Percentiles rank a stretch among this genome's conserved stretches.
Conservation (phyloP, 345 rosid genomes). For the Nasturtium officinale region DNA sequence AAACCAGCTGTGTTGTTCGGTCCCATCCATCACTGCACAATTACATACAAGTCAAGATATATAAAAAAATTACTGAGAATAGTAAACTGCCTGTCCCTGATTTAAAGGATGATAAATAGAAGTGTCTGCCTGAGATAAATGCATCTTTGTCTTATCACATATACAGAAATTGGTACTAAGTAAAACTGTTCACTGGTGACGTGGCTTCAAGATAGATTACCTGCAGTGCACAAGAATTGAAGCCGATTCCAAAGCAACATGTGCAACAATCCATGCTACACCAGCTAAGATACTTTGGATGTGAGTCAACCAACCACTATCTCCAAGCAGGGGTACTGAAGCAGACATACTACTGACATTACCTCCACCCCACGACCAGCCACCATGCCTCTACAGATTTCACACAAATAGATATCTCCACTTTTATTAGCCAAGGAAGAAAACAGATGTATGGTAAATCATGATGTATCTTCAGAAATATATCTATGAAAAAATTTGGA, state of each 20-base stretch:
- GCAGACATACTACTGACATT: constrained; percentile 99
- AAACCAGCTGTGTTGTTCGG: constrained; percentile 93
- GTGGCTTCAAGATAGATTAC: constrained; percentile 46
- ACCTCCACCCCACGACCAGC: constrained; percentile 99
- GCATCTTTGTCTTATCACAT: constrained; percentile 22
- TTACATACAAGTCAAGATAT: constrained; percentile 23
- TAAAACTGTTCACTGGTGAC: constrained; percentile 15
- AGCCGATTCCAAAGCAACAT: constrained; percentile 86
- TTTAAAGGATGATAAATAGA: constrained; percentile 9
- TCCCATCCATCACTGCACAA: constrained; percentile 98
- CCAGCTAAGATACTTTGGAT: constrained; percentile 97
- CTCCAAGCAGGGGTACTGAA: constrained; percentile 95
- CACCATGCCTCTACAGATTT: constrained; percentile 86
- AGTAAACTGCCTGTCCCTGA: constrained; percentile 3
- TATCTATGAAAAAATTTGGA: background rate
- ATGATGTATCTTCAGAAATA: constrained; percentile 10
- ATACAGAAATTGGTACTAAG: constrained; percentile 13
- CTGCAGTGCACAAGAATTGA: constrained; percentile 99
- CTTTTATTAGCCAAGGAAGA: constrained; percentile 21
- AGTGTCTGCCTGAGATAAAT: constrained; percentile 24
- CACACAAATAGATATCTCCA: constrained; percentile 31
- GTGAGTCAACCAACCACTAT: constrained; percentile 97
- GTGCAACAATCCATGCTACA: constrained; percentile 98
- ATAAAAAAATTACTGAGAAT: constrained; percentile 24
- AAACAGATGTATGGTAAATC: background rate